Evolutionary conservation across 2,329 filamentous ascomycete species (phyloP).

Genomic region (Penicillium sp.): DNA sequence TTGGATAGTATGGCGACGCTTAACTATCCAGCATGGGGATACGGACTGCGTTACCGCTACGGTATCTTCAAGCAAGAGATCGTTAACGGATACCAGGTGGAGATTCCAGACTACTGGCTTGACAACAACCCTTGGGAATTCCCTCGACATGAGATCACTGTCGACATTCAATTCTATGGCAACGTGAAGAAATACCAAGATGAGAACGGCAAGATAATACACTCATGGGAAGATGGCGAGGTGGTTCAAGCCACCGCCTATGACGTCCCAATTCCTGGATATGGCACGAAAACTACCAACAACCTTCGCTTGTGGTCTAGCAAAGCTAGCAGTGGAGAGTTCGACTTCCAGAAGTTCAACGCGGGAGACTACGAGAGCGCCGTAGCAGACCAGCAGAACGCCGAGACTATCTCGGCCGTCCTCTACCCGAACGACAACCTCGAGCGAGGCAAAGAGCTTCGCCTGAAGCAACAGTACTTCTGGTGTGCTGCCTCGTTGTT

Average conservation of each 20-base stretch:
- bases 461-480: slow-evolving; percentile 99
- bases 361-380: slow-evolving; percentile 96
- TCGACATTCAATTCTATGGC: slow-evolving; percentile 97
- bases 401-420: slow-evolving; percentile 98
- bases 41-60: slow-evolving; percentile 92
- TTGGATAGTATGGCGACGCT: slow-evolving; percentile 92
- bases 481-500: slow-evolving; percentile 97
- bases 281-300: slow-evolving; percentile 86
- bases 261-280: slow-evolving; percentile 90
- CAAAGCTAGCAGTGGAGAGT: slow-evolving; percentile 95
- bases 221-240: slow-evolving; percentile 89
- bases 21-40: slow-evolving; percentile 96
- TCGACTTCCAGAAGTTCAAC: slow-evolving; percentile 99
- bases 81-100: slow-evolving; percentile 94
- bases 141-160: slow-evolving; percentile 88
- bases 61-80: slow-evolving; percentile 99
- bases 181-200: slow-evolving; percentile 73
- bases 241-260: slow-evolving; percentile 90
- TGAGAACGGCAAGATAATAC: slow-evolving; percentile 71
- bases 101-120: slow-evolving; percentile 98
- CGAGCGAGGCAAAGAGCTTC: slow-evolving; percentile 92
- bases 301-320: slow-evolving; percentile 97
- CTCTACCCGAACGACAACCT: slow-evolving; percentile 98
- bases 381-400: slow-evolving; percentile 94
- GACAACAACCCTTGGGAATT: slow-evolving; percentile 99